Percentiles rank a stretch among this genome's conserved stretches.
These are phyloP conservation scores for Begonia loranthoides DNA, from an alignment of 306 rosid genomes.

Conservation along the genomic window DNA sequence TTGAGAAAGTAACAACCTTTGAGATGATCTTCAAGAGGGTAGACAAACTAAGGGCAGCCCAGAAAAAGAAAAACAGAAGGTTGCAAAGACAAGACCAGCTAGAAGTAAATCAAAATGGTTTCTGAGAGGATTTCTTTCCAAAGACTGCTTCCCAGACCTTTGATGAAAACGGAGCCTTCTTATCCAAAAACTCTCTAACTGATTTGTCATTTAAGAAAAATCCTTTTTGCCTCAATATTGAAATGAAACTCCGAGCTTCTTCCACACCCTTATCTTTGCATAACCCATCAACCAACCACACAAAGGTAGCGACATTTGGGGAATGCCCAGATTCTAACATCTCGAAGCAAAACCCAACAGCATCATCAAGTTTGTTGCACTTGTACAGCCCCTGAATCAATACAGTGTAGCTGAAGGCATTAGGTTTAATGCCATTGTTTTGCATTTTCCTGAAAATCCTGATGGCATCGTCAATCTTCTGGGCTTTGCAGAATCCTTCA, in stretches of 20 bases:
- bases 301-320: slow-evolving; percentile 59
- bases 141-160: slow-evolving; percentile 67
- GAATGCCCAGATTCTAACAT: slow-evolving; percentile 81
- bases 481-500: slow-evolving; percentile 67
- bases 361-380: slow-evolving; percentile 36
- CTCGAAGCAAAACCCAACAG: slow-evolving; percentile 57
- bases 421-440: slow-evolving; percentile 53
- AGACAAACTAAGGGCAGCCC: too few species aligned
- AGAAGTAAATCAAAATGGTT: slow-evolving; percentile 29
- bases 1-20: too few species aligned
- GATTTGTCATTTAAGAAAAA: slow-evolving; percentile 56
- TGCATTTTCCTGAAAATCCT: slow-evolving; percentile 85
- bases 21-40: too few species aligned
- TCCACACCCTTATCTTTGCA: slow-evolving; percentile 51
- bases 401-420: slow-evolving; percentile 66
- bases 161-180: slow-evolving; percentile 44
- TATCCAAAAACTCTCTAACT: slow-evolving; percentile 55
- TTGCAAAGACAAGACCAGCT: too few species aligned
- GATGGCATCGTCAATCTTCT: slow-evolving; percentile 56
- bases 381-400: slow-evolving; percentile 59
- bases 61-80: too few species aligned
- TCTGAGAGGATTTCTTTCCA: slow-evolving; percentile 29
- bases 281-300: slow-evolving; percentile 46
- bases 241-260: slow-evolving; percentile 44
- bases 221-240: slow-evolving; percentile 49